Percentiles rank a stretch among this genome's conserved stretches.
Conservation (phyloP, 1,284 basidiomycete genomes). For the Veloboletus limbatus region DNA sequence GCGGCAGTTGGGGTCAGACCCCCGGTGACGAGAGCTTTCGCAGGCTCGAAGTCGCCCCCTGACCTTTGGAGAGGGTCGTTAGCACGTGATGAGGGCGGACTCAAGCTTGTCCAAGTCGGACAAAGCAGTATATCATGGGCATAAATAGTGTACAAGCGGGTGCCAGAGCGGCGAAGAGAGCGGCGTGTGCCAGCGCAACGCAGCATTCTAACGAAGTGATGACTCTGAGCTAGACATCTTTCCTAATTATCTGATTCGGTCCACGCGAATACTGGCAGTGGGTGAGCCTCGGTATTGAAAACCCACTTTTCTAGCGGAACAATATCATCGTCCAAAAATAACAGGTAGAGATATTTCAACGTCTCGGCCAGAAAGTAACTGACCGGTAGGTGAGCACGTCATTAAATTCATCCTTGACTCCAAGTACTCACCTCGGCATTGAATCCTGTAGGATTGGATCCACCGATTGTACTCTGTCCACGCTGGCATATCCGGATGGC, state of each 20-base stretch:
- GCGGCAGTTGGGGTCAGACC: too few species aligned
- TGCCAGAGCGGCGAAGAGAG: too few species aligned
- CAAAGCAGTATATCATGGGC: too few species aligned
- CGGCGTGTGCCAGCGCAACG: too few species aligned
- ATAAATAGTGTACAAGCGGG: too few species aligned
- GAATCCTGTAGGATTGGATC: constrained; percentile 44
- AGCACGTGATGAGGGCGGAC: too few species aligned
- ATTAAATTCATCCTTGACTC: background rate
- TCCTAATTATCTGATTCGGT: constrained; percentile 45
- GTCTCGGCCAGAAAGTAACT: constrained; percentile 76
- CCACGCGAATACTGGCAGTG: constrained; percentile 74
- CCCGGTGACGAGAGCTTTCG: too few species aligned
- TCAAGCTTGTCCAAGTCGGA: too few species aligned
- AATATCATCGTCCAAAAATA: constrained; percentile 56
- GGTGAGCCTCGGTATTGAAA: constrained; percentile 86
- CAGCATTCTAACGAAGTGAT: too few species aligned
- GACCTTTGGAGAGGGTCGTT: too few species aligned
- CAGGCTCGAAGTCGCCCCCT: too few species aligned
- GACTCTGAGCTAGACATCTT: background rate
- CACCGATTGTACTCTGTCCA: constrained; percentile 47
- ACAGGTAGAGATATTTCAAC: constrained; percentile 65
- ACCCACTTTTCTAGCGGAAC: constrained; percentile 73
- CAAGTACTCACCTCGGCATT: constrained; percentile 62
- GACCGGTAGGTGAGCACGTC: background rate
- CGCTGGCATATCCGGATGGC: constrained; percentile 56